Evolutionary conservation across 768 basidiomycete species (phyloP).

Genomic region (Hydnomerulius pinastri): DNA sequence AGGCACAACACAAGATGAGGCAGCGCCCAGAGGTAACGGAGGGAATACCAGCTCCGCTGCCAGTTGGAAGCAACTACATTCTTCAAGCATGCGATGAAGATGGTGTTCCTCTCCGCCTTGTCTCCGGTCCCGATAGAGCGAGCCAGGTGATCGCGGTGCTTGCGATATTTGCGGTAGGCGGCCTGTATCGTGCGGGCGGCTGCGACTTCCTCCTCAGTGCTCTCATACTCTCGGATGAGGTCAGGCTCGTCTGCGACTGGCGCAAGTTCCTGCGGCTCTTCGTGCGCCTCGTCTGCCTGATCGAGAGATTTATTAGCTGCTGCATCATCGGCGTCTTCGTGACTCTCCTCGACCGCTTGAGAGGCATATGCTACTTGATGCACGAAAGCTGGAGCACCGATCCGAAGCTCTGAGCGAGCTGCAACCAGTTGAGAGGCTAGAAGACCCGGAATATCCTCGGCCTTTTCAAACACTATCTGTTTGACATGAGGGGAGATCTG

Average conservation of each 20-base stretch:
- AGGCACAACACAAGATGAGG: slow-evolving; percentile 45
- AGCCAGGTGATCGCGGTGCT: slow-evolving; percentile 1
- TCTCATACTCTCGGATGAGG: slow-evolving; percentile 17
- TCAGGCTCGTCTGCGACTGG: slow-evolving; percentile 13
- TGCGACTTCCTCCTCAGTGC: slow-evolving; percentile 26
- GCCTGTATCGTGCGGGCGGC: slow-evolving; percentile 27
- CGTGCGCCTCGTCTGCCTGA: slow-evolving; percentile 9
- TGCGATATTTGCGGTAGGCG: slow-evolving; percentile 15
- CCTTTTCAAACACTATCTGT: slow-evolving; percentile 30
- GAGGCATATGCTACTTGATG: slow-evolving; percentile 4
- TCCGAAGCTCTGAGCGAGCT: slow-evolving; percentile 15
- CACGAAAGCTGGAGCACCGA: slow-evolving; percentile 19
- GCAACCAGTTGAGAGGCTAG: slow-evolving; percentile 19
- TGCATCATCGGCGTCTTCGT: slow-evolving; percentile 3
- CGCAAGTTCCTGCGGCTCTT: slow-evolving; percentile 13
- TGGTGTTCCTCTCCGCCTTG: slow-evolving; percentile 19
- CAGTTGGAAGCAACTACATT: slow-evolving; percentile 30
- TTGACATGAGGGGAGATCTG: slow-evolving; percentile 23
- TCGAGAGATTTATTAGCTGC: not conserved
- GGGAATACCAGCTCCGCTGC: slow-evolving; percentile 33
- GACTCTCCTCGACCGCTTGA: not conserved
- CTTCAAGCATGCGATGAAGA: slow-evolving; percentile 32
- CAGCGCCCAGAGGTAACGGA: slow-evolving; percentile 38
- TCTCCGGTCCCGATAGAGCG: slow-evolving; percentile 16
- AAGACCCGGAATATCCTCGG: slow-evolving; percentile 33